A percentile compares a stretch with the other conserved stretches of the same genome.
These are phyloP conservation scores for Fusarium pseudocircinatum DNA, from an alignment of 2,329 filamentous ascomycete species.

Conservation along the genomic window DNA sequence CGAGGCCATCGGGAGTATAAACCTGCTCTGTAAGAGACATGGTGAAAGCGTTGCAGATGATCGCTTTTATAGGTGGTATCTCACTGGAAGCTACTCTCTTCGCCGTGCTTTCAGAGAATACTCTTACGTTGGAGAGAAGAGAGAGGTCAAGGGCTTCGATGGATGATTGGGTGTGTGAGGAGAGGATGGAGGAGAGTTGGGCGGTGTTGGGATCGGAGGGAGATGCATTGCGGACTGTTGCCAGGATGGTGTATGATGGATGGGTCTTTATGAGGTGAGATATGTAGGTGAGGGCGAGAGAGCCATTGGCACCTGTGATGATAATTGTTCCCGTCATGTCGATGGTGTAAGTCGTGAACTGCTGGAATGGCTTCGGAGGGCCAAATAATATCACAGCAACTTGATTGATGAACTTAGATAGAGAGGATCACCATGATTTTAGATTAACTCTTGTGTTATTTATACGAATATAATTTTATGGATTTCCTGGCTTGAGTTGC, in stretches of 20 bases:
- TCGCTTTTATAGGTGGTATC: constrained; percentile 23
- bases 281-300: constrained; percentile 33
- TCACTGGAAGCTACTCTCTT: not conserved
- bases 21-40: constrained; percentile 20
- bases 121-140: not conserved
- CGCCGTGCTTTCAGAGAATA: constrained; percentile 10
- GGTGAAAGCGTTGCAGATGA: constrained; percentile 36
- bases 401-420: no score
- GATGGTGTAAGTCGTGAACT: not conserved
- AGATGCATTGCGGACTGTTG: constrained; percentile 47
- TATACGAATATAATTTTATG: not conserved
- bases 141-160: constrained; percentile 32
- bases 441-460: not conserved
- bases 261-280: constrained; percentile 15
- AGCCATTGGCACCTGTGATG: constrained; percentile 53
- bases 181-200: constrained; percentile 38
- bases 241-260: constrained; percentile 41
- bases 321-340: constrained; percentile 48
- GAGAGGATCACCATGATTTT: accelerated
- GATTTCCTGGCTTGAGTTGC: not conserved
- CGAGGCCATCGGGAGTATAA: constrained; percentile 22
- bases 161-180: not conserved
- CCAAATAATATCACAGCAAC: accelerated
- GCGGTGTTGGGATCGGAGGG: constrained; percentile 44
- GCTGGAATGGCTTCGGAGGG: accelerated